These are phyloP conservation scores for Waitea zeae DNA, from an alignment of 1,284 basidiomycete species.

Conservation along the genomic window DNA sequence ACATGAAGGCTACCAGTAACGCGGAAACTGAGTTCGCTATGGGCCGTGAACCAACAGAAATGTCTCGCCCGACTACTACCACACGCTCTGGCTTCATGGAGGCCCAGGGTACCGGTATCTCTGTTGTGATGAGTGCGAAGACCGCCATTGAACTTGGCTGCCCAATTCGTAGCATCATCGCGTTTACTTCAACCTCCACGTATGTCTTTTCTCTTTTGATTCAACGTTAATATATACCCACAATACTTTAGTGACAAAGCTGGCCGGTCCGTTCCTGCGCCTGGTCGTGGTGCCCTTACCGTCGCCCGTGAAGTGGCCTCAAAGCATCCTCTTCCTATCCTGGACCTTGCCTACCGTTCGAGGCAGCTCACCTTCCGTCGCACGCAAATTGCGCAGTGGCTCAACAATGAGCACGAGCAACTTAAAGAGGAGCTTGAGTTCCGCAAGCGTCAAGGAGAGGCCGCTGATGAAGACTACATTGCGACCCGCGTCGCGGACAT, in stretches of 20 bases:
- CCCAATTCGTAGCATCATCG: slow-evolving; percentile 86
- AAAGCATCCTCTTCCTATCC: slow-evolving; percentile 57
- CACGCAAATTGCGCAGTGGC: slow-evolving; percentile 86
- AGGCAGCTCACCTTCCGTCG: slow-evolving; percentile 90
- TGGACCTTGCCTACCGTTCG: slow-evolving; percentile 75
- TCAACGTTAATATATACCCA: slow-evolving; percentile 20
- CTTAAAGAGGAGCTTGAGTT: slow-evolving; percentile 64
- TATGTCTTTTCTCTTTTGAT: slow-evolving; percentile 25
- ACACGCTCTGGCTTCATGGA: slow-evolving; percentile 98
- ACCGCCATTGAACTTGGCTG: slow-evolving; percentile 90
- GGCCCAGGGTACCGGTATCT: slow-evolving; percentile 90
- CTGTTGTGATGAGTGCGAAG: slow-evolving; percentile 92
- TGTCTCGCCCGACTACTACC: slow-evolving; percentile 94
- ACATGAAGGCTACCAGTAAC: slow-evolving; percentile 99
- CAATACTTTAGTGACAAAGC: too few relatives aligned
- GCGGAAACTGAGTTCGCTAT: slow-evolving; percentile 94
- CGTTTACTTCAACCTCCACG: slow-evolving; percentile 94
- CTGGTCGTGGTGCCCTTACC: slow-evolving; percentile 78
- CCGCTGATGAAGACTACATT: slow-evolving; percentile 52
- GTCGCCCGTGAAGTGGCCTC: slow-evolving; percentile 71
- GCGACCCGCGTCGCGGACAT: slow-evolving; percentile 62
- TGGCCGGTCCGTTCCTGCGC: slow-evolving; percentile 86
- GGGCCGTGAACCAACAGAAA: slow-evolving; percentile 96
- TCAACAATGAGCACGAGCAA: slow-evolving; percentile 72
- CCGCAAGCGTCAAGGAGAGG: slow-evolving; percentile 35